Conservation (phyloP, 768 basidiomycete species). For the Leucocoprinus sp. region DNA sequence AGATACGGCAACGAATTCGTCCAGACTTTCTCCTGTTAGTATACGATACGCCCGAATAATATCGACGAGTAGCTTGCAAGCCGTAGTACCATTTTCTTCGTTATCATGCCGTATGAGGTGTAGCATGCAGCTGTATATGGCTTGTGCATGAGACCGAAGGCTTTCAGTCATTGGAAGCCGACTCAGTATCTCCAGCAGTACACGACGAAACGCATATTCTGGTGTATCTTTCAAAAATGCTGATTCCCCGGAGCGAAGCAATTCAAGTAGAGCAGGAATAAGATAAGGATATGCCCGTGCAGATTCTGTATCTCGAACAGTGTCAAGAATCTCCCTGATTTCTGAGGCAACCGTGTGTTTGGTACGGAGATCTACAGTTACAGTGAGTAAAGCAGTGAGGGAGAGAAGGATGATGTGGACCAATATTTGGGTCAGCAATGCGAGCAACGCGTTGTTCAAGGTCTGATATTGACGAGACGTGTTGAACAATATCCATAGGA, state of each 20-base stretch:
- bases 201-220: slow-evolving; percentile 80
- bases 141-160: slow-evolving; percentile 56
- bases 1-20: slow-evolving; percentile 75
- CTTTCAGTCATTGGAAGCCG: slow-evolving; percentile 77
- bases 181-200: slow-evolving; percentile 83
- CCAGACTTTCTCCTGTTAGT: slow-evolving; percentile 62
- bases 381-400: background rate
- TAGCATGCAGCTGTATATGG: slow-evolving; percentile 75
- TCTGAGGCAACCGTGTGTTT: slow-evolving; percentile 68
- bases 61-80: slow-evolving; percentile 90
- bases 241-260: slow-evolving; percentile 61
- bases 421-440: slow-evolving; percentile 69
- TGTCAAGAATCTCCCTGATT: slow-evolving; percentile 76
- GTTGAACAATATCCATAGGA: slow-evolving; percentile 26
- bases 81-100: slow-evolving; percentile 88
- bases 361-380: slow-evolving; percentile 51
- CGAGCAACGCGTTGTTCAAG: slow-evolving; percentile 64
- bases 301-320: slow-evolving; percentile 67
- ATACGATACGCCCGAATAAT: slow-evolving; percentile 71
- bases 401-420: slow-evolving; percentile 26
- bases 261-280: slow-evolving; percentile 64
- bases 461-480: slow-evolving; percentile 39
- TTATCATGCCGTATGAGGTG: slow-evolving; percentile 83
- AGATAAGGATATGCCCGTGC: slow-evolving; percentile 62
- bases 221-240: slow-evolving; percentile 56